A percentile compares a stretch with the other conserved stretches of the same genome.
These are phyloP conservation scores for Cordyceps fumosorosea DNA, from an alignment of 2,329 filamentous ascomycete species.

Conservation along the genomic window DNA sequence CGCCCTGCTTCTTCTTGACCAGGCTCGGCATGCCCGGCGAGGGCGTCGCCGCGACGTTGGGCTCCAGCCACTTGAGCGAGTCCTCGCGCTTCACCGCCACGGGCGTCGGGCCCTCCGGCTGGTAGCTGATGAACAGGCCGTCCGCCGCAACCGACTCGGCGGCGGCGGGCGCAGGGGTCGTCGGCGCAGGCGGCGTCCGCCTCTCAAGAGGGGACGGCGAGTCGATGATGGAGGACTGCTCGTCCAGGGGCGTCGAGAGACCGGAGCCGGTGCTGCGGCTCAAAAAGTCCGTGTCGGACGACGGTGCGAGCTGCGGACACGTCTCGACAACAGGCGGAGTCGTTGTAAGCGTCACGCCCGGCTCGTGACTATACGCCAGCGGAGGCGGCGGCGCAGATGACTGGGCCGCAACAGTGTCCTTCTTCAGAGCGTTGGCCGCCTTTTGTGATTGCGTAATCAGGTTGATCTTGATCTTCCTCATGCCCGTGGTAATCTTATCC, in stretches of 20 bases:
- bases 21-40: conserved; percentile 26
- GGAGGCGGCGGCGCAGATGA: neutral
- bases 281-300: conserved; percentile 19
- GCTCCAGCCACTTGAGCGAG: conserved; percentile 45
- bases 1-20: conserved; percentile 25
- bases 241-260: neutral
- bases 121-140: conserved; percentile 47
- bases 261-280: conserved; percentile 24
- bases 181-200: conserved; percentile 10
- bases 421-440: conserved; percentile 29
- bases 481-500: conserved; percentile 48
- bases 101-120: conserved; percentile 46
- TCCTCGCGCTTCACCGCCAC: conserved; percentile 30
- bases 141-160: conserved; percentile 12
- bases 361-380: neutral
- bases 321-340: neutral
- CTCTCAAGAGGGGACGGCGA: conserved; percentile 9
- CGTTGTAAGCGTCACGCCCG: neutral
- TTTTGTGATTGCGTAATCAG: conserved; percentile 52
- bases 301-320: conserved; percentile 7
- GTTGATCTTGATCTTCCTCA: conserved; percentile 59
- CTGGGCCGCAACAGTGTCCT: neutral
- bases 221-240: conserved; percentile 1
- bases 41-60: conserved; percentile 34
- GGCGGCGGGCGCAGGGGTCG: conserved; percentile 13